Base-by-base conservation (phyloP, 2,329 filamentous ascomycete genomes). In the Ophiostoma tasmaniense region DNA sequence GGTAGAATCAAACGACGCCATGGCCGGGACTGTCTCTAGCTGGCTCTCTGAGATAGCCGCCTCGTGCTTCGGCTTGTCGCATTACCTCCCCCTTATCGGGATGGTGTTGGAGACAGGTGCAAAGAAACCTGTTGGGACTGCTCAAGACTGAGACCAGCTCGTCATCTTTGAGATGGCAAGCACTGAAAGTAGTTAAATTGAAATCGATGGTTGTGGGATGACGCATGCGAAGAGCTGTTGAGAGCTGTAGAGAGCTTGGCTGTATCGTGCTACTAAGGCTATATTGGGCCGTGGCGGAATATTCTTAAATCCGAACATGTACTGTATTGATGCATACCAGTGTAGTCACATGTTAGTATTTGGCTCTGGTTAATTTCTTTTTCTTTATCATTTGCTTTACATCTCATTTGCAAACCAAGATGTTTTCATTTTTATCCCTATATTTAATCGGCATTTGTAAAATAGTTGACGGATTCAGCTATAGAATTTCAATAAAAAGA, bases 1-100 rank as follows among this genome's bases (percentile, higher is more conserved):
- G 17, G 67, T 11, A 25, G n/a, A 2, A 37, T 66, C 69, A 33
- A 52, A 28, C 3, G 69, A 66, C 6, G 35, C 33, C 62, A 65
- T 65, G n/a, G 20, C n/a, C 1, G 62, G 13, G 11, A 22, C 30
- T 37, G 50, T 22, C n/a, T 55, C 50, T 55, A 22, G 10, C n/a
- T 55, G 42, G 7, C 42, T 45, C 42, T 45, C 14, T 42, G 17
- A 30, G 25, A 17, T 62, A 28, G 25, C 30, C 59, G 7, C 30
- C 33, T 37, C 61, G 33, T 64, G 30, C 6, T 64, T 11, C 13
- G 3, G 17, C 55, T 61, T 14, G 25, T 61, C 55, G 25, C 55
- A 61, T 61, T 14, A 25, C 55, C 50, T 25, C n/a, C n/a, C 50
- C 25, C 55, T 61, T 61, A 61, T 61, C 55, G 14, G 25, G 55